phyloP scores from a whole-genome alignment of 2,329 filamentous ascomycete species.

The Hypoxylon sp. region DNA sequence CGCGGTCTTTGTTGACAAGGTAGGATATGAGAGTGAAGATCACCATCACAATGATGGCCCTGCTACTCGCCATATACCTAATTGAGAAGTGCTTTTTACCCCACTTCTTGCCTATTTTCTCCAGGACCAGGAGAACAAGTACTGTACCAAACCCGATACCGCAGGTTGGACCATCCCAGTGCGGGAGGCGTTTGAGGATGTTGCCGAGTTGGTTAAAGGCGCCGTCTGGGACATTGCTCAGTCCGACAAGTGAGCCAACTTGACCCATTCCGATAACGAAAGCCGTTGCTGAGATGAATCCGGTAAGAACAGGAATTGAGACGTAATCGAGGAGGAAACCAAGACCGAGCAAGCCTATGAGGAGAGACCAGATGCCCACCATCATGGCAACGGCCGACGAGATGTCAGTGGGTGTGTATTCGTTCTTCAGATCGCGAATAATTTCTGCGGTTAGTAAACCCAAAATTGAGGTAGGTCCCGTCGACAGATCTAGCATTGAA shows the following conservation, averaged over 20 bases:
- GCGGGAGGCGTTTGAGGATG: constrained; percentile 68
- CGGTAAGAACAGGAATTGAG: constrained; percentile 73
- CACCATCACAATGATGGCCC: constrained; percentile 72
- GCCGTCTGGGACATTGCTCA: constrained; percentile 64
- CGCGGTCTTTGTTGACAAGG: constrained; percentile 69
- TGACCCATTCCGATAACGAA: constrained; percentile 77
- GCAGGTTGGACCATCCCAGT: constrained; percentile 71
- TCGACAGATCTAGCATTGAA: constrained; percentile 66
- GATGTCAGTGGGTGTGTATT: constrained; percentile 69
- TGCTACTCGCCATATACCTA: constrained; percentile 71
- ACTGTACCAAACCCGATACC: constrained; percentile 72
- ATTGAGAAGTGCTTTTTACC: constrained; percentile 70
- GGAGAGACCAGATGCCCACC: constrained; percentile 72
- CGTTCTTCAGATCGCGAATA: constrained; percentile 65
- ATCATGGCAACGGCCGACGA: constrained; percentile 74
- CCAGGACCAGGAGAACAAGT: constrained; percentile 68
- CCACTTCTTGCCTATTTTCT: constrained; percentile 71
- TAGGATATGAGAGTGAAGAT: constrained; percentile 76
- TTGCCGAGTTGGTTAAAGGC: constrained; percentile 72
- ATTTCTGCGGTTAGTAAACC: constrained; percentile 75
- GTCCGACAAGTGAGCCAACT: constrained; percentile 72
- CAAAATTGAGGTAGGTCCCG: constrained; percentile 75
- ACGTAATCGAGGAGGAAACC: constrained; percentile 77
- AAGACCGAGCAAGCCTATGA: constrained; percentile 72
- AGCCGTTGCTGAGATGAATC: constrained; percentile 76